Base-by-base conservation (phyloP, 2,329 filamentous ascomycete species). In the Coniochaeta pulveracea region DNA sequence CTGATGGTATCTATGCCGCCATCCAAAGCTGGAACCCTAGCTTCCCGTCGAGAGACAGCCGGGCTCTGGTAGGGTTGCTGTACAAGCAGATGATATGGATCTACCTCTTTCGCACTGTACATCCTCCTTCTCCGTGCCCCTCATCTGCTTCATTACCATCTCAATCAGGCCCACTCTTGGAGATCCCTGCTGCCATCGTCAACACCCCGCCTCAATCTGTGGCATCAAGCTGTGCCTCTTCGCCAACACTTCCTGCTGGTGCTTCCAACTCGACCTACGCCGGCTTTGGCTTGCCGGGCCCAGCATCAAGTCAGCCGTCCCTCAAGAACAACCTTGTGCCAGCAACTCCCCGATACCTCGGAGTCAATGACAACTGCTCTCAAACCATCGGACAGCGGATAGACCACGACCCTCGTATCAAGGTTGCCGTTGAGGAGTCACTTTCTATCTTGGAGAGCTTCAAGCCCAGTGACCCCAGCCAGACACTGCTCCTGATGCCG, bases 11-110 rank as follows among this genome's bases (percentile, higher is more conserved):
- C 45, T 81, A 93, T 43, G 69, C 69, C 10, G 76, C 72, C 5
- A 78, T 94, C 34, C 69, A 76, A 5, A 68, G 72, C 10, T 94
- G 86, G 86, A 67, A 70, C 16, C 83, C 84, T 3, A 50, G 56
- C 6, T 76, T 71, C 68, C 66, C 70, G 0, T 49, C 56, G 0
- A 69, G 70, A 2, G 74, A 79, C 42, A 68, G 63, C 43, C 66
- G 74, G 12, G 61, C 72, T 33, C 56, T 63, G 1, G 71, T 74
- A 2, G 68, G 63, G 2, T 54, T 73, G 5, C 58, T 80, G 0
- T 79, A 78, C 52, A 72, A 74, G 49, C 72, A 77, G 46, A 75
- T 76, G 66, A 65, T 77, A 56, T 78, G 72, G 68, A 63, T 79
- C 9, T 77, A 79, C 43, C 58, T 78, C 3, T 72, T 68, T 50